A percentile compares a stretch with the other conserved stretches of the same genome.
These are phyloP conservation scores for Moricandia arvensis DNA, from an alignment of 345 rosid genomes.

Conservation along the genomic window DNA sequence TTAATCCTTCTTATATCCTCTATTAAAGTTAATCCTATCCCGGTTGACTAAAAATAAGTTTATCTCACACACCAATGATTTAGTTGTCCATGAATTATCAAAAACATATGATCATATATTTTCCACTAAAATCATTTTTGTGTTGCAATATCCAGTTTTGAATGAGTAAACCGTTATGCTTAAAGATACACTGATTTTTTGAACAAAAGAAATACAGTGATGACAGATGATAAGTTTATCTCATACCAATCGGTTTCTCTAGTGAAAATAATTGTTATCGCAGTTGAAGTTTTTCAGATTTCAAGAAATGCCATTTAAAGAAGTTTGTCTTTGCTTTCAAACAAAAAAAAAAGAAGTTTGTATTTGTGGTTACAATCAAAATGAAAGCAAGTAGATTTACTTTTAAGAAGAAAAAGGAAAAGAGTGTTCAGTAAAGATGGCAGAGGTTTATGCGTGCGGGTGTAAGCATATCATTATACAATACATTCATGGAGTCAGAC, in stretches of 20 bases:
- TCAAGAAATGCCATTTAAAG: slow-evolving; percentile 22
- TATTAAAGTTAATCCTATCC: neutral
- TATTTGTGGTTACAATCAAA: slow-evolving; percentile 22
- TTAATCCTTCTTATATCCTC: neutral
- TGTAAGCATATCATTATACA: slow-evolving; percentile 43
- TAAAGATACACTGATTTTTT: neutral
- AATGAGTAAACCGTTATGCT: neutral
- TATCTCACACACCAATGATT: neutral
- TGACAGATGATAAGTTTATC: neutral
- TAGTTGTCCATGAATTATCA: neutral
- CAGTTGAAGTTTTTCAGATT: slow-evolving; percentile 11
- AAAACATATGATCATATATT: neutral
- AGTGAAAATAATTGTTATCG: neutral
- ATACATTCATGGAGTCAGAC: slow-evolving; percentile 40
- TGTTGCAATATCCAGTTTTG: neutral
- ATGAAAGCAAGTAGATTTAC: slow-evolving; percentile 11
- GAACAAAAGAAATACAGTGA: no score
- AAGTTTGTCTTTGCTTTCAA: neutral
- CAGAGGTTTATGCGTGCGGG: slow-evolving; percentile 45
- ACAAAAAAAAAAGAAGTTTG: neutral
- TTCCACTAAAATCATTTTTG: neutral
- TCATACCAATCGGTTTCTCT: slow-evolving; percentile 6
- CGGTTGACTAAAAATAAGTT: neutral
- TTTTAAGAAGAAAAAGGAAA: slow-evolving; percentile 33
- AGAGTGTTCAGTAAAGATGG: slow-evolving; percentile 39